Percentiles rank a stretch among this genome's conserved stretches.
Evolutionary conservation across 1,139 yeast genomes (phyloP).

Genomic region (Hanseniaspora sp.): DNA sequence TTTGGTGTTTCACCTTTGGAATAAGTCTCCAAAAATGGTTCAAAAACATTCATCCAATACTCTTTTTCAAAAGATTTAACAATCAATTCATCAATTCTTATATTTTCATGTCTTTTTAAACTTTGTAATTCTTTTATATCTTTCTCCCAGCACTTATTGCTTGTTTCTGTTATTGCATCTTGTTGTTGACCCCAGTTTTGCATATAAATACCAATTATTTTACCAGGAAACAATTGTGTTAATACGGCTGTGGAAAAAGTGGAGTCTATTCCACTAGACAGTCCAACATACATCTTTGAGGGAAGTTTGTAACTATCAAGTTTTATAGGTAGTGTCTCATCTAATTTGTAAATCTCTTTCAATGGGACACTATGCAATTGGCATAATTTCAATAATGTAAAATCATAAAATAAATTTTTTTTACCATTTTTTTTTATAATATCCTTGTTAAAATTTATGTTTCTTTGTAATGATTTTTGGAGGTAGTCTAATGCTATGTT

Average conservation of each 20-base stretch:
- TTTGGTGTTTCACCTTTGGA: constrained; percentile 75
- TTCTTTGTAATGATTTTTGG: background rate
- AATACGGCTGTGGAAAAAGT: constrained; percentile 75
- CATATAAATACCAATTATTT: constrained; percentile 78
- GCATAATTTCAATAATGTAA: constrained; percentile 2
- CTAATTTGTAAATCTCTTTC: background rate
- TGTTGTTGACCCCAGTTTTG: constrained; percentile 60
- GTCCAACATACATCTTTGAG: constrained; percentile 16
- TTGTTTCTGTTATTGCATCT: constrained; percentile 24
- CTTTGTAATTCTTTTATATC: constrained; percentile 79
- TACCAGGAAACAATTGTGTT: constrained; percentile 31
- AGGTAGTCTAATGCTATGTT: background rate
- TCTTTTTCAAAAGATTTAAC: constrained; percentile 50
- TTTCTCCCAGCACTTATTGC: constrained; percentile 54
- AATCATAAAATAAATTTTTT: background rate
- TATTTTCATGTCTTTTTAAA: constrained; percentile 49
- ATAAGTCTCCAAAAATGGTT: constrained; percentile 76
- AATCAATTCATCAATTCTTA: constrained; percentile 69
- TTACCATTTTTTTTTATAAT: background rate
- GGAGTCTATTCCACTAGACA: constrained; percentile 67
- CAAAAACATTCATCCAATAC: constrained; percentile 85
- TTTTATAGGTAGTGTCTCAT: background rate
- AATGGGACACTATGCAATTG: background rate
- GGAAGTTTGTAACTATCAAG: background rate
- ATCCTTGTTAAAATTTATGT: background rate